A percentile compares a stretch with the other conserved stretches of the same genome.
Evolutionary conservation across 352 stramenopile genomes (phyloP).

Genomic region (Globisporangium barbulae): DNA sequence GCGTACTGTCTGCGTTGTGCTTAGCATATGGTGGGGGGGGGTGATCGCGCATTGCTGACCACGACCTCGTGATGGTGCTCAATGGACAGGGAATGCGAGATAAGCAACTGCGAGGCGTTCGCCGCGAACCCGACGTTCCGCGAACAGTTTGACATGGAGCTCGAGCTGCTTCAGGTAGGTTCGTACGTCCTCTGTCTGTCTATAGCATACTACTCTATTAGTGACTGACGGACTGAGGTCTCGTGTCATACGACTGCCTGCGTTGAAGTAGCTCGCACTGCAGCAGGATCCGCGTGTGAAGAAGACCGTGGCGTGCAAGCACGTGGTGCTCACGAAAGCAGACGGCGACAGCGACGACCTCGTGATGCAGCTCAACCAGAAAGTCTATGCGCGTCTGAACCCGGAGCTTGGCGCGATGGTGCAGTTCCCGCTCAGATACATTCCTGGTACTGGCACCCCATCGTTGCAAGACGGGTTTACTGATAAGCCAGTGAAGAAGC

Average conservation of each 20-base stretch:
- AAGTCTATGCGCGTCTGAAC: slow-evolving; percentile 1
- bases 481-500: neutral
- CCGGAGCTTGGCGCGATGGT: neutral
- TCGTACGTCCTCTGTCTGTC: neutral
- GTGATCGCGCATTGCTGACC: neutral
- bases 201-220: neutral
- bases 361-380: slow-evolving; percentile 5
- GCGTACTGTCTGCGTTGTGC: neutral
- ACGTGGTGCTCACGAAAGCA: slow-evolving; percentile 1
- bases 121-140: neutral
- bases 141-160: slow-evolving; percentile 1
- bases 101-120: neutral
- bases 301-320: neutral
- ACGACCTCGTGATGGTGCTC: neutral
- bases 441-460: neutral
- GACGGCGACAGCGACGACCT: neutral
- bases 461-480: neutral
- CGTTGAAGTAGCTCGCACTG: neutral
- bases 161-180: neutral
- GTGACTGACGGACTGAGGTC: neutral
- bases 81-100: neutral
- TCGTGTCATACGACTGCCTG: neutral
- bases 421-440: neutral
- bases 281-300: neutral
- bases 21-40: neutral